Evolutionary conservation across 208 protist genomes (phyloP).

Genomic region (Crithidia acanthocephali): DNA sequence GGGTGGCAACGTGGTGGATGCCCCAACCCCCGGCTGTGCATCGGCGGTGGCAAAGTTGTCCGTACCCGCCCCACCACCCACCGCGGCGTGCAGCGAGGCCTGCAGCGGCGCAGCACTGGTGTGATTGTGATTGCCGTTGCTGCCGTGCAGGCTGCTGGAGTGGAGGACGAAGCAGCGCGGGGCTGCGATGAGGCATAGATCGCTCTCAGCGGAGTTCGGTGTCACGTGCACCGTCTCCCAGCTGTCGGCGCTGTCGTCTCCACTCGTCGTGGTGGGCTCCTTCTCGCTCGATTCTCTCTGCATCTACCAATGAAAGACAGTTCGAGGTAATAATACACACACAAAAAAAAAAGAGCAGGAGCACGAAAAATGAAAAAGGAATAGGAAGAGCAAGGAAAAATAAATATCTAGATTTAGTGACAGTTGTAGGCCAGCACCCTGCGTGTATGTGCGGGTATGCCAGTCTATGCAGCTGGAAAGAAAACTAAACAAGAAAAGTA

Average conservation of each 20-base stretch:
- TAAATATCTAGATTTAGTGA: neutral
- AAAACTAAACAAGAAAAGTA: neutral
- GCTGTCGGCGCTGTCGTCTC: slow-evolving; percentile 10
- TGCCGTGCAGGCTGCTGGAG: neutral
- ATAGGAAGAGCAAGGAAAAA: neutral
- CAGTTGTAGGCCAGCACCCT: neutral
- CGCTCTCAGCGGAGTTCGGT: slow-evolving; percentile 9
- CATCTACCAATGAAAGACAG: neutral
- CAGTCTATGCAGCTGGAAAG: no score
- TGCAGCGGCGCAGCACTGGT: neutral
- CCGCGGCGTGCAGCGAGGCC: slow-evolving; percentile 7
- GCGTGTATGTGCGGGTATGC: neutral
- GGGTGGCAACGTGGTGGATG: neutral
- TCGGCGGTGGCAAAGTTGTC: no score
- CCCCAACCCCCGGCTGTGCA: neutral
- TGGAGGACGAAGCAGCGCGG: slow-evolving; percentile 25
- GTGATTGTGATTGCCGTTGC: neutral
- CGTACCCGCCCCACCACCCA: neutral
- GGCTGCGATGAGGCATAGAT: slow-evolving; percentile 9
- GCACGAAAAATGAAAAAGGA: neutral
- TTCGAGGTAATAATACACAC: neutral
- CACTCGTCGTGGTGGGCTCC: neutral
- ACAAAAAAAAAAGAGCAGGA: neutral
- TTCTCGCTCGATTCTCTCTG: neutral
- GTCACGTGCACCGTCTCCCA: slow-evolving; percentile 25